Percentiles rank a stretch among this genome's conserved stretches.
These are phyloP conservation scores for Suillus bovinus DNA, from an alignment of 768 basidiomycete genomes.

Conservation along the genomic window DNA sequence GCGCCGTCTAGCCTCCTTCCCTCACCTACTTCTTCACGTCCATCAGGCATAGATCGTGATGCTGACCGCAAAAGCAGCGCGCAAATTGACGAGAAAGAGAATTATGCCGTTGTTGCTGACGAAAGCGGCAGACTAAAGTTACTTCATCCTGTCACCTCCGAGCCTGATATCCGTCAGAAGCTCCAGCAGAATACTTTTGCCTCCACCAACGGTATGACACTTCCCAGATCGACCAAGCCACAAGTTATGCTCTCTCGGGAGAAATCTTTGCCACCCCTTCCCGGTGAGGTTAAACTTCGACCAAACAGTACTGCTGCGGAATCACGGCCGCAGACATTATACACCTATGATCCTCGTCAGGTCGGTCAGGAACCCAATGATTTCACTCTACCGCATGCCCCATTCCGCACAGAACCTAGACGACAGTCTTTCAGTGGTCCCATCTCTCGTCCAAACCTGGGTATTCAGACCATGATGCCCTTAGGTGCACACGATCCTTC, in stretches of 20 bases:
- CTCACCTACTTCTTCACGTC: conserved; percentile 73
- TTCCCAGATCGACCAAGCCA: conserved; percentile 25
- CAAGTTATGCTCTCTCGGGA: conserved; percentile 47
- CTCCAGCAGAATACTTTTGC: conserved; percentile 37
- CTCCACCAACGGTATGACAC: conserved; percentile 32
- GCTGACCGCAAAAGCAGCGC: conserved; percentile 41
- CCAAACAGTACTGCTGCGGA: conserved; percentile 38
- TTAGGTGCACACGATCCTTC: conserved; percentile 35
- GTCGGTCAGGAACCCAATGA: conserved; percentile 44
- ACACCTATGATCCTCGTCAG: conserved; percentile 57
- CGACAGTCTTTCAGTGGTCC: conserved; percentile 79
- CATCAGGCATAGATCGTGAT: conserved; percentile 59
- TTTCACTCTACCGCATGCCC: conserved; percentile 61
- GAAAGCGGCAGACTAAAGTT: conserved; percentile 40
- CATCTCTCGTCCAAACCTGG: conserved; percentile 54
- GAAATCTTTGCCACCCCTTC: conserved; percentile 79
- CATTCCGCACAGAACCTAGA: conserved; percentile 62
- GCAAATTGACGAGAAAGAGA: conserved; percentile 46
- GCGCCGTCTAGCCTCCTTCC: conserved; percentile 75
- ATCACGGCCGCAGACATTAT: conserved; percentile 63
- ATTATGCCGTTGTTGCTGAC: conserved; percentile 28
- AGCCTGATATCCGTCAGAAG: conserved; percentile 60
- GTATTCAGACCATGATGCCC: conserved; percentile 51
- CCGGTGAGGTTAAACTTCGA: conserved; percentile 50
- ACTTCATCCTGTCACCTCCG: conserved; percentile 58